Evolutionary conservation across 2,329 filamentous ascomycete genomes (phyloP).

Genomic region (Fusarium praegraminearum): DNA sequence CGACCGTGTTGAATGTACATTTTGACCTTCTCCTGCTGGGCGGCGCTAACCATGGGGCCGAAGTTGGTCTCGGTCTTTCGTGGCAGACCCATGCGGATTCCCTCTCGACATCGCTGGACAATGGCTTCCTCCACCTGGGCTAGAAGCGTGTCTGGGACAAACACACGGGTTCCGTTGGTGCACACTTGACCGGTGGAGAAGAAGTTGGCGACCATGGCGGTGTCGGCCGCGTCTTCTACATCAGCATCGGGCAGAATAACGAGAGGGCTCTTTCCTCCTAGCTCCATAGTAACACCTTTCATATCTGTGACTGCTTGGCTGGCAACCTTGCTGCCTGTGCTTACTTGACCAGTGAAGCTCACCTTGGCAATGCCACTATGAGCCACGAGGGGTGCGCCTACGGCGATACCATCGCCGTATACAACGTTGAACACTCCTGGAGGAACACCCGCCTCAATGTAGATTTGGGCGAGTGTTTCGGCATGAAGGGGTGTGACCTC

Average conservation of each 20-base stretch:
- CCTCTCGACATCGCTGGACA: conserved; percentile 64
- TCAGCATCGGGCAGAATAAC: conserved; percentile 85
- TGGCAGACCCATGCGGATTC: conserved; percentile 81
- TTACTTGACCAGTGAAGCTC: conserved; percentile 89
- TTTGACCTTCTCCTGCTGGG: conserved; percentile 82
- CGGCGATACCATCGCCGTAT: conserved; percentile 78
- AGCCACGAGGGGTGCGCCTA: conserved; percentile 79
- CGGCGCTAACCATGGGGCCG: conserved; percentile 81
- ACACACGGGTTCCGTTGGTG: conserved; percentile 91
- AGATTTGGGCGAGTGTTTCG: conserved; percentile 79
- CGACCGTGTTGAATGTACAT: conserved; percentile 81
- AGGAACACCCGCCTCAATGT: conserved; percentile 81
- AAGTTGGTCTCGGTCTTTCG: conserved; percentile 82
- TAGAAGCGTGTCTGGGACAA: conserved; percentile 77
- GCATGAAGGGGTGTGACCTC: conserved; percentile 89
- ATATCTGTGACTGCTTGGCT: conserved; percentile 79
- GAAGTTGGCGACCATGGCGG: conserved; percentile 94
- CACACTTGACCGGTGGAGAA: conserved; percentile 92
- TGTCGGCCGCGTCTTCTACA: conserved; percentile 83
- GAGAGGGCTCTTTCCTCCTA: conserved; percentile 87
- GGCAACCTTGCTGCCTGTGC: conserved; percentile 85
- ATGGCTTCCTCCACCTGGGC: conserved; percentile 75
- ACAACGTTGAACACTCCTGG: conserved; percentile 89
- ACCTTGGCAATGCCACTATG: conserved; percentile 84
- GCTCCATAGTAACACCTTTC: conserved; percentile 94